Evolutionary conservation across 108 stramenopile species (phyloP).

Genomic region (Cylindrotheca fusiformis): DNA sequence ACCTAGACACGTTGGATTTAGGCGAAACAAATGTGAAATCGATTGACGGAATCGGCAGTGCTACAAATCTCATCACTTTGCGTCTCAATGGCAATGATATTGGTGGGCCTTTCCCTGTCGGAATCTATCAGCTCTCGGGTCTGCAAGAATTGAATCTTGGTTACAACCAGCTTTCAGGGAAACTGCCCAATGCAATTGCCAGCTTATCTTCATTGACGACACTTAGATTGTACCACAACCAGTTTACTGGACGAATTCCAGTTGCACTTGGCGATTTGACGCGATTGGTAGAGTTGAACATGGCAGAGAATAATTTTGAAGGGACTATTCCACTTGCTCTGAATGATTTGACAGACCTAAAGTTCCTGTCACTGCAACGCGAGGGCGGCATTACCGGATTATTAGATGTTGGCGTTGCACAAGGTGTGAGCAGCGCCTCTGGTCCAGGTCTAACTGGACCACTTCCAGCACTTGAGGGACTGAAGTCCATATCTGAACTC

Average conservation of each 20-base stretch:
- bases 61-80: slow-evolving; percentile 27
- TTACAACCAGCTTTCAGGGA: slow-evolving; percentile 22
- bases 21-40: slow-evolving; percentile 36
- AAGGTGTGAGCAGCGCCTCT: slow-evolving; percentile 16
- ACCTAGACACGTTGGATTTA: slow-evolving; percentile 31
- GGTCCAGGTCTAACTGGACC: slow-evolving; percentile 35
- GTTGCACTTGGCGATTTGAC: slow-evolving; percentile 11
- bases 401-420: slow-evolving; percentile 21
- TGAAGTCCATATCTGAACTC: slow-evolving; percentile 16
- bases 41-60: slow-evolving; percentile 31
- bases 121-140: slow-evolving; percentile 25
- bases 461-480: slow-evolving; percentile 20
- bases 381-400: slow-evolving; percentile 24
- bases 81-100: slow-evolving; percentile 40
- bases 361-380: slow-evolving; percentile 42
- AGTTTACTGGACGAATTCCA: slow-evolving; percentile 26
- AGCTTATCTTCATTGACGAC: slow-evolving; percentile 6
- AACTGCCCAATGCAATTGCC: slow-evolving; percentile 18
- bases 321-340: slow-evolving; percentile 27
- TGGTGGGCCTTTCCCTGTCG: slow-evolving; percentile 42
- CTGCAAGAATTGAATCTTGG: slow-evolving; percentile 16
- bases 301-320: slow-evolving; percentile 30
- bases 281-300: slow-evolving; percentile 13
- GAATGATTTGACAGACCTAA: slow-evolving; percentile 36
- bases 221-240: slow-evolving; percentile 44